Evolutionary conservation across 305 asterid species (phyloP), one percentile per base, ranked within the genome.

Genomic region (Stenogyne calaminthoides): DNA sequence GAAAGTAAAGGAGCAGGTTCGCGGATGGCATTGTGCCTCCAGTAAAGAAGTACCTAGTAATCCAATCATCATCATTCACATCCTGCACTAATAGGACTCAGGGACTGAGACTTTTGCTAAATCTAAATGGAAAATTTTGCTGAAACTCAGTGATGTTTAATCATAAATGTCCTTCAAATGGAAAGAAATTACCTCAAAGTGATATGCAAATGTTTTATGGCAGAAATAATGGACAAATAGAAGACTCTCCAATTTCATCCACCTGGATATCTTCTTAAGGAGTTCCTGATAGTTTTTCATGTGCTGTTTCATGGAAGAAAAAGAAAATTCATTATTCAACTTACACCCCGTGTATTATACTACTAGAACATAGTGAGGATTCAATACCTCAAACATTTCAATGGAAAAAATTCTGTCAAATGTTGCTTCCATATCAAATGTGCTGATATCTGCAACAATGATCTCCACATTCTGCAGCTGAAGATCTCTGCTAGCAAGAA

Each of bases 1-100:
- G 98, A 84, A 89, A 93, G 85, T 93, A 93, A 16, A 93, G 94
- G 72, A 93, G 96, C 77, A 91, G 81, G 78, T 88, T 84, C 56
- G 96, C 96, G 0, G 97, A 84, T 62, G 96, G 96, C 96, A 93
- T 93, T 55, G 96, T 93, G 64, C 98, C 98, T 40, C 98, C 96
- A 7, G 88, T 79, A 70, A 93, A 93, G 90, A 91, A 93, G 81
- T 93, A 89, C 76, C 96, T 83, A 66, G 97, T 93, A 64, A 93
- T 93, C 98, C 96, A 91, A 74, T 93, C 96, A 29, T 93, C 98
- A 20, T 89, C 96, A 11, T 75, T 88, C 58, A 88, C 81, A 76
- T 91, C 97, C 98, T 89, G 80, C 80, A 69, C 12, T 19, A n/a
- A 22, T 0, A 25, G 29, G 56, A 8, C 14, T 52, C 10, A 0